Conservation (phyloP, 805 yeast species). For the Kodamaea laetipori region DNA sequence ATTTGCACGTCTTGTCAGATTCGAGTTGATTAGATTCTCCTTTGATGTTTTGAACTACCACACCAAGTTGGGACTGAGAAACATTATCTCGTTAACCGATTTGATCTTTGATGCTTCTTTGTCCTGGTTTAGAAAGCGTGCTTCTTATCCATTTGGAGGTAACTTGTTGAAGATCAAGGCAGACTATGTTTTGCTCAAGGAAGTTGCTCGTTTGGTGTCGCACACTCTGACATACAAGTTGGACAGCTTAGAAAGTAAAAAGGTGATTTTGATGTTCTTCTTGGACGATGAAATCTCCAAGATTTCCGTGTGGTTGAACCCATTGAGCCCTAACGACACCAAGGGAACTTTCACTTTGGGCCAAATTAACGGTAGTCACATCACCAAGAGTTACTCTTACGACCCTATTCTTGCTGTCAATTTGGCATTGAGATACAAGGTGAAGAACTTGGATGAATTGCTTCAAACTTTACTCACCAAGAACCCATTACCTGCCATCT, state of each 20-base stretch:
- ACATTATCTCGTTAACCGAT: conserved; percentile 46
- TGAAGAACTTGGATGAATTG: conserved; percentile 39
- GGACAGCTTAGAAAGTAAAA: conserved; percentile 47
- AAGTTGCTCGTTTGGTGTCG: conserved; percentile 43
- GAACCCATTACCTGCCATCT: conserved; percentile 61
- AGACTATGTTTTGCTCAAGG: conserved; percentile 61
- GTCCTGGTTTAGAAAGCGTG: conserved; percentile 71
- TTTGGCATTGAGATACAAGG: conserved; percentile 61
- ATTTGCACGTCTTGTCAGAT: conserved; percentile 70
- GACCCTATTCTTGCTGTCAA: conserved; percentile 75
- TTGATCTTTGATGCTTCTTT: conserved; percentile 66
- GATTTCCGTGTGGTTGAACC: conserved; percentile 76
- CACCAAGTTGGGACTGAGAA: conserved; percentile 49
- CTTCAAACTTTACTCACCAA: conserved; percentile 49
- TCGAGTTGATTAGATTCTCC: conserved; percentile 70
- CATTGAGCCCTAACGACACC: conserved; percentile 48
- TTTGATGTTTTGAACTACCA: conserved; percentile 65
- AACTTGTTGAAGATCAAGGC: conserved; percentile 70
- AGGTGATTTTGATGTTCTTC: conserved; percentile 58
- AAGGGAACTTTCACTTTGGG: conserved; percentile 32
- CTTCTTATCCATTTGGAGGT: conserved; percentile 81
- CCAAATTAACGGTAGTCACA: conserved; percentile 40
- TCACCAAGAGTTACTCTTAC: conserved; percentile 60
- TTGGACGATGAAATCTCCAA: conserved; percentile 74
- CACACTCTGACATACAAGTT: conserved; percentile 23